Conservation (phyloP, 495 filamentous ascomycete species). For the Penicillium nucicola region DNA sequence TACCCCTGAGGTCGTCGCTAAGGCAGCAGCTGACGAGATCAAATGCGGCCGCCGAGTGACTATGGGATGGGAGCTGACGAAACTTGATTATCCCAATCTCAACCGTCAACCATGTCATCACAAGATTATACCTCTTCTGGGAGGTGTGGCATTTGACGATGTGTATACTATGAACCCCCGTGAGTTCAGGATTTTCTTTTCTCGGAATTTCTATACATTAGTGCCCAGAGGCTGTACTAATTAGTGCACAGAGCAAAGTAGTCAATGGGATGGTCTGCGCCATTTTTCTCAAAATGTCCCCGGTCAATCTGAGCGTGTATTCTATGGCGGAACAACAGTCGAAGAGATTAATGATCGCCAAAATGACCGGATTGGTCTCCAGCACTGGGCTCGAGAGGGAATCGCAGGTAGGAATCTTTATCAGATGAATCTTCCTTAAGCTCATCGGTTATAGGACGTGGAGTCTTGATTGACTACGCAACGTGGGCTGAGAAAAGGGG, state of each 20-base stretch:
- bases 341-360: conserved; percentile 48
- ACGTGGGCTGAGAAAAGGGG: conserved; percentile 44
- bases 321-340: conserved; percentile 49
- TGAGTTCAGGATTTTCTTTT: conserved; percentile 8
- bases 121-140: conserved; percentile 38
- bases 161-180: conserved; percentile 66
- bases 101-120: conserved; percentile 40
- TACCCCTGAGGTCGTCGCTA: conserved; percentile 39
- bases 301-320: conserved; percentile 34
- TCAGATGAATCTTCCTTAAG: not conserved
- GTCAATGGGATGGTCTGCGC: conserved; percentile 71
- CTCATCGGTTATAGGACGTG: conserved; percentile 36
- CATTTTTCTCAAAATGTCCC: conserved; percentile 43
- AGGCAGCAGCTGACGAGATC: conserved; percentile 35
- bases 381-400: conserved; percentile 44
- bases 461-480: conserved; percentile 53
- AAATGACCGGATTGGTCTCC: conserved; percentile 47
- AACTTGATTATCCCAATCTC: conserved; percentile 43
- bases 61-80: conserved; percentile 44
- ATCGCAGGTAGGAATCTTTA: conserved; percentile 35
- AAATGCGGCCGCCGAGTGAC: conserved; percentile 36
- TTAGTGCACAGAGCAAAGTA: conserved; percentile 47
- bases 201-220: not conserved
- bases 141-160: conserved; percentile 55
- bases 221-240: not conserved